Evolutionary conservation across 768 basidiomycete genomes (phyloP), one percentile per base, ranked within the genome.

Genomic region (Harrya chromipes): DNA sequence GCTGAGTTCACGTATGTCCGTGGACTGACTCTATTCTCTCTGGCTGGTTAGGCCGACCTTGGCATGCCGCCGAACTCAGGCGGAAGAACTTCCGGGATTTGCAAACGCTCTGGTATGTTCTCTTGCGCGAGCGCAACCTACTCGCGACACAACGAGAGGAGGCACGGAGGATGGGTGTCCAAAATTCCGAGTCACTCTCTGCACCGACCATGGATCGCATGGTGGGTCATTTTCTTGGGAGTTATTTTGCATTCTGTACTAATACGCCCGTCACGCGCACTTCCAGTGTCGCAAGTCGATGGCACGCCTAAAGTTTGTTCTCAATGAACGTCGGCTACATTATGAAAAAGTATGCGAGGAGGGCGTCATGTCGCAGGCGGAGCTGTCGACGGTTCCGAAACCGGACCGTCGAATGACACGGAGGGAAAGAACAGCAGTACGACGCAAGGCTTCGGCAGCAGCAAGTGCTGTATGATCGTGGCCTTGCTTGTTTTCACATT

Each of bases 101-200:
- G 54, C 97, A 99, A 68, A 88, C 84, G 9, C 76, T 99, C 33
- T 99, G 97, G 95, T 97, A 95, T 66, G 77, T 97, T 41, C 72
- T 92, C 21, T 61, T 93, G 40, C 77, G 91, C 55, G 97, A 99
- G 68, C 80, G 89, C 4, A 99, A 98, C 70, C 73, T 95, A 23
- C 75, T 97, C 49, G 87, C 89, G 10, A 91, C 94, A 9, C 94
- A 98, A 67, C 77, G 73, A 53, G 88, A 88, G 56, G 92, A 94
- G 63, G 74, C 78, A 36, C 75, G 87, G 54, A 73, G 91, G 57
- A 63, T 86, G 56, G 82, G 81, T 13, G 67, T 81, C 8, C 55
- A 54, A 33, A 64, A 61, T 29, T 24, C 56, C 7, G 64, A 59
- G 47, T 52, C 60, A 34, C 62, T 69, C 27, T 54, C 67, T 41